phyloP scores from a whole-genome alignment of 208 protist genomes.

The Tritrichomonas musculus region DNA sequence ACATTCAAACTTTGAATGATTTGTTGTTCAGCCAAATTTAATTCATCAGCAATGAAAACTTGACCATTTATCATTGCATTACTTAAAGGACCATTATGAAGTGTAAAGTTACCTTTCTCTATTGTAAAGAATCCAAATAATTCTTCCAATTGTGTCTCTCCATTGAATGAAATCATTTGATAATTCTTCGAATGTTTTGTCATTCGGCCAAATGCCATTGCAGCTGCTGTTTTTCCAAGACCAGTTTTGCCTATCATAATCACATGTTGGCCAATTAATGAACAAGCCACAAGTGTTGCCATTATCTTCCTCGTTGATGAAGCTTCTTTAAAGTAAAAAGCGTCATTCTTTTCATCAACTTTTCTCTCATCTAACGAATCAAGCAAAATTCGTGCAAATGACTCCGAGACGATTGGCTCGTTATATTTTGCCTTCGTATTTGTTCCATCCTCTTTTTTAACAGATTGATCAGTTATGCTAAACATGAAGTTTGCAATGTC shows the following conservation, averaged over 20 bases:
- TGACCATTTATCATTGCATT: background rate
- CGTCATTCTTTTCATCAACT: too few relatives aligned
- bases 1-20: background rate
- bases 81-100: background rate
- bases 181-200: too few relatives aligned
- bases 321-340: background rate
- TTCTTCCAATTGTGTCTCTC: background rate
- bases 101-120: background rate
- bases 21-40: background rate
- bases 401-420: too few relatives aligned
- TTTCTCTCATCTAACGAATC: too few relatives aligned
- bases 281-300: background rate
- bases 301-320: background rate
- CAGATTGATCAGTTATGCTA: too few relatives aligned
- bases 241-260: background rate
- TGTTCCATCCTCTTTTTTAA: too few relatives aligned
- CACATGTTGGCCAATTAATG: background rate
- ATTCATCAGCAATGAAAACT: conserved; percentile 31
- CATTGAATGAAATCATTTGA: background rate
- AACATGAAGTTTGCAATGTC: too few relatives aligned
- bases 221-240: conserved; percentile 1
- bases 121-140: background rate
- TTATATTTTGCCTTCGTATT: too few relatives aligned
- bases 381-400: too few relatives aligned
- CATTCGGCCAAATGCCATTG: background rate